These are phyloP conservation scores for Favolaschia claudopus DNA, from an alignment of 768 basidiomycete genomes.

Conservation along the genomic window DNA sequence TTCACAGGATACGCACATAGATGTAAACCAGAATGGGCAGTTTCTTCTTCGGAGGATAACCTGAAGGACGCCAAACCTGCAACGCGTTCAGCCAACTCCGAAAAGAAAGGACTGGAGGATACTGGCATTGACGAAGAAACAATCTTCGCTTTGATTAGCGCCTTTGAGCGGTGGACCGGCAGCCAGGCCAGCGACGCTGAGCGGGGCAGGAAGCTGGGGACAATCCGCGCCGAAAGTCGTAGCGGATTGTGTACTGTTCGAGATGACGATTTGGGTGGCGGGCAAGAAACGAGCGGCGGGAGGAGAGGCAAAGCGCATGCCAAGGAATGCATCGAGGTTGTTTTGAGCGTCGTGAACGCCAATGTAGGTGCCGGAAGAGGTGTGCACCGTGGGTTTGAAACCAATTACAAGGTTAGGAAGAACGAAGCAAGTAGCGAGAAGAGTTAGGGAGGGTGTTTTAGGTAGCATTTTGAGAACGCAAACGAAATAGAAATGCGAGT, in stretches of 20 bases:
- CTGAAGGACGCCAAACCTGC: constrained; percentile 6
- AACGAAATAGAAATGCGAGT: too few species aligned
- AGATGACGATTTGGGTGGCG: neutral
- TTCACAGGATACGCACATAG: neutral
- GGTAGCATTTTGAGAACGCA: too few species aligned
- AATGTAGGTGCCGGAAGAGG: constrained; percentile 2
- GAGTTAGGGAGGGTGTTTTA: too few species aligned
- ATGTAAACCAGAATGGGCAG: neutral
- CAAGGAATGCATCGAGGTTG: constrained; percentile 2
- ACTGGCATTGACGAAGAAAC: constrained; percentile 8
- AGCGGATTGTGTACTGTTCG: neutral
- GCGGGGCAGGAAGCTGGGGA: neutral
- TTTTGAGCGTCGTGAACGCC: constrained; percentile 3
- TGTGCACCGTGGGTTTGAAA: neutral
- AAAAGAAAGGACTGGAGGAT: too few species aligned
- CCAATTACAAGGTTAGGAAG: too few species aligned
- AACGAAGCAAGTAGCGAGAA: too few species aligned
- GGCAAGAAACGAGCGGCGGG: neutral
- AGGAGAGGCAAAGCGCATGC: neutral
- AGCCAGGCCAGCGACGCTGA: neutral
- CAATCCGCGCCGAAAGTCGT: constrained; percentile 7
- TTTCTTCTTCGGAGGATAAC: neutral
- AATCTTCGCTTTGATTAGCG: constrained; percentile 5
- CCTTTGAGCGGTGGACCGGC: constrained; percentile 6
- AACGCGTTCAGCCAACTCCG: too few species aligned